Percentiles rank a stretch among this genome's conserved stretches.
Evolutionary conservation across 2,329 filamentous ascomycete genomes (phyloP).

Genomic region (Blastomyces parvus): DNA sequence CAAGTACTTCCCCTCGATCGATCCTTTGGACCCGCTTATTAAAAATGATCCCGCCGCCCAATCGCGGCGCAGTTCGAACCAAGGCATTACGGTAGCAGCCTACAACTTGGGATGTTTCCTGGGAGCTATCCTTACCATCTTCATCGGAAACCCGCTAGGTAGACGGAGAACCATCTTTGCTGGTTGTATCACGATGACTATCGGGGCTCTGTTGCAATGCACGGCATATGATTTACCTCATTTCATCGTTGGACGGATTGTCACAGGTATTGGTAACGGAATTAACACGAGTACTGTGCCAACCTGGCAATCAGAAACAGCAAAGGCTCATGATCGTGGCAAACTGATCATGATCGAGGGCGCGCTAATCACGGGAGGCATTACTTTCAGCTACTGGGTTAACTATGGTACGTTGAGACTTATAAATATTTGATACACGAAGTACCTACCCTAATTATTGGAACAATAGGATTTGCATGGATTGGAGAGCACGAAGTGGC

Average conservation of each 20-base stretch:
- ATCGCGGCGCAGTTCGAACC: conserved; percentile 14
- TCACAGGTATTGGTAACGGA: conserved; percentile 27
- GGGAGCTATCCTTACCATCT: conserved; percentile 19
- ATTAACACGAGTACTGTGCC: conserved; percentile 34
- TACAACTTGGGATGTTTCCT: conserved; percentile 26
- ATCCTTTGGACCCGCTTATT: conserved; percentile 16
- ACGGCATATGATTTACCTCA: conserved; percentile 17
- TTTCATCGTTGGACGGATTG: conserved; percentile 18
- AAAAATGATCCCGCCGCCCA: not conserved
- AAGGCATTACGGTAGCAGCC: conserved; percentile 24
- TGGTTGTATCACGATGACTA: conserved; percentile 19
- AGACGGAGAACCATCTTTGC: conserved; percentile 19
- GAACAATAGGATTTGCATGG: conserved; percentile 4
- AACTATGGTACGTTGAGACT: conserved; percentile 36
- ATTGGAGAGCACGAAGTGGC: conserved; percentile 15
- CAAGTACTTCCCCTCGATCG: conserved; percentile 35
- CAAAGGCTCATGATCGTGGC: conserved; percentile 37
- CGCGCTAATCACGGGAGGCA: conserved; percentile 40
- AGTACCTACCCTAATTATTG: not conserved
- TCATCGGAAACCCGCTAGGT: conserved; percentile 18
- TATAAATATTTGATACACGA: not conserved
- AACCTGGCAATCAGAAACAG: conserved; percentile 37
- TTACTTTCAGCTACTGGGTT: conserved; percentile 41
- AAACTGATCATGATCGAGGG: conserved; percentile 44
- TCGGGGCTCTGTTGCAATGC: conserved; percentile 18